Percentiles rank a stretch among this genome's conserved stretches.
Evolutionary conservation across 2,329 filamentous ascomycete species (phyloP).

Genomic region (Lachnellula willkommii): DNA sequence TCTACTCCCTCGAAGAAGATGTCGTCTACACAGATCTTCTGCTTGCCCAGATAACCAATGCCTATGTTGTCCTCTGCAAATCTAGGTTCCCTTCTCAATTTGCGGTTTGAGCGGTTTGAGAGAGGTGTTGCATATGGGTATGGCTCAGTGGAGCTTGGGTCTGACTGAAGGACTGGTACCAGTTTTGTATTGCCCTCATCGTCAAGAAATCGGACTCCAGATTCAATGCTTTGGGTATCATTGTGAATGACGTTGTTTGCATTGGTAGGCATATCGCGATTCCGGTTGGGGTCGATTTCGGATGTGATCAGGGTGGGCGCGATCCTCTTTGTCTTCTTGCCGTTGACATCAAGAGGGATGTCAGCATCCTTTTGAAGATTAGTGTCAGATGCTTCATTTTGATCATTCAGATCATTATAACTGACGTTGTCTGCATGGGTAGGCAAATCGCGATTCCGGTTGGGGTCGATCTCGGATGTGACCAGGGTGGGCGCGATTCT

Average conservation of each 20-base stretch:
- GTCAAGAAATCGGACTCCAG: slow-evolving; percentile 15
- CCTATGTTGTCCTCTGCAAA: slow-evolving; percentile 6
- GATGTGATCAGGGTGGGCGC: slow-evolving; percentile 28
- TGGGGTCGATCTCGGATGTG: slow-evolving; percentile 20
- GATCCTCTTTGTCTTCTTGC: slow-evolving; percentile 32
- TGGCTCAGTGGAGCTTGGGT: neutral
- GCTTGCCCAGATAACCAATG: slow-evolving; percentile 34
- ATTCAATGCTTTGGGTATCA: slow-evolving; percentile 12
- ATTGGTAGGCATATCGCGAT: slow-evolving; percentile 21
- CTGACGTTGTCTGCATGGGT: slow-evolving; percentile 19
- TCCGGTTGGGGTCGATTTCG: slow-evolving; percentile 16
- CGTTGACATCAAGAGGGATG: slow-evolving; percentile 4
- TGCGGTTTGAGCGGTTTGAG: neutral
- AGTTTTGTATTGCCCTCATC: slow-evolving; percentile 21
- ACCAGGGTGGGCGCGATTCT: slow-evolving; percentile 30
- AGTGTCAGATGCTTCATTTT: neutral
- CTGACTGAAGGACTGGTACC: slow-evolving; percentile 12
- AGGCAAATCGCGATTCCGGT: slow-evolving; percentile 19
- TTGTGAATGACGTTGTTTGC: slow-evolving; percentile 15
- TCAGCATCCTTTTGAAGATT: neutral
- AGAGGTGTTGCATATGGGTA: neutral
- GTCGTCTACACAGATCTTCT: slow-evolving; percentile 34
- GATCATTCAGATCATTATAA: neutral
- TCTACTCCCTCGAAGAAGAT: slow-evolving; percentile 36
- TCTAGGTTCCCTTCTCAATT: neutral